Evolutionary conservation across 352 stramenopile genomes (phyloP), one percentile per base, ranked within the genome.

Genomic region (Globisporangium nagaii): DNA sequence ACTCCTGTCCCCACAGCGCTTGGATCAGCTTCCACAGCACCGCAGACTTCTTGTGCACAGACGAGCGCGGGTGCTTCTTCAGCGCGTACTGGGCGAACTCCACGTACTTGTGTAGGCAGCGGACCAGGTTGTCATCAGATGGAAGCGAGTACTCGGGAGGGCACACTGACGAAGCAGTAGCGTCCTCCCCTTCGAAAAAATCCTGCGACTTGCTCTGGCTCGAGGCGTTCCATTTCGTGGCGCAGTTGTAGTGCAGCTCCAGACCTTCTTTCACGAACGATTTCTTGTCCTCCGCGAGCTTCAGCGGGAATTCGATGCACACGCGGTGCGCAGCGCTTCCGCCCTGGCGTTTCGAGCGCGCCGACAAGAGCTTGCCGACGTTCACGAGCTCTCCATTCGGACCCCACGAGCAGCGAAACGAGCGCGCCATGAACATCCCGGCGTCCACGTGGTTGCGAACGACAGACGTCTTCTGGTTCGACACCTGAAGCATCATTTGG

Each of bases 351-450:
- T 58, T 58, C 19, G 67, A 55, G 8, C 43, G 39, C 22, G 52
- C 64, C 4, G 76, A 71, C 45, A 67, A 54, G 13, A 80, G 50
- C 25, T 70, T 79, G 47, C 69, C 75, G 7, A 84, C 52, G 57
- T 90, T 88, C 39, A 90, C 73, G 1, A 93, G 49, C 37, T 88
- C 74, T 2, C 83, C 83, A 27, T 88, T 86, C 22, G 83, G 83
- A 1, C 83, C 83, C 79, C 80, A 93, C 7, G 79, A 89, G 41
- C 81, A 90, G 19, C 83, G 80, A 71, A 91, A 91, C 40, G 83
- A 90, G 13, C 81, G 80, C 15, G 77, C 71, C 66, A 91, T 86
- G 36, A 89, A 90, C 39, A 93, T 70, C 0, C 77, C 77, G 8
- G 69, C 62, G 31, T 93, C 83, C 13, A 76, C 61, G 32, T 86